phyloP scores from a whole-genome alignment of 2,329 filamentous ascomycete species.

The Claviceps arundinis region DNA sequence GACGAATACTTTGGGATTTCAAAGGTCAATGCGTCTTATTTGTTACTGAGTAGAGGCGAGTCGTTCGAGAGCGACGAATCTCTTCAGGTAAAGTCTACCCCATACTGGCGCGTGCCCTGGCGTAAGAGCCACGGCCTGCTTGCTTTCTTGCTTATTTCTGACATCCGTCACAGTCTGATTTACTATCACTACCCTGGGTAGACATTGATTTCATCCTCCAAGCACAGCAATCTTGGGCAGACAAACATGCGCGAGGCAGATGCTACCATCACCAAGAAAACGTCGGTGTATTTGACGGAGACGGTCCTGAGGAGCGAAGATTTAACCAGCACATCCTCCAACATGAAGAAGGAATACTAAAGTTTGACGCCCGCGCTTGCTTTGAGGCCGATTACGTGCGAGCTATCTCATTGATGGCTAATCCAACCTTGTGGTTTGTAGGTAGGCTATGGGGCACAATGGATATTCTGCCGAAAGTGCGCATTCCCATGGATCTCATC shows the following conservation, averaged over 20 bases:
- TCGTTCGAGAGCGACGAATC: slow-evolving; percentile 21
- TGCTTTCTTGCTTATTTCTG: neutral
- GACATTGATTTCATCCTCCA: slow-evolving; percentile 30
- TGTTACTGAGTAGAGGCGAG: neutral
- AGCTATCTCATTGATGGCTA: too few species aligned
- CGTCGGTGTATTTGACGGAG: too few species aligned
- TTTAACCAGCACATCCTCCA: too few species aligned
- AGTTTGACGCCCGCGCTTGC: too few species aligned
- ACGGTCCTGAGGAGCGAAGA: too few species aligned
- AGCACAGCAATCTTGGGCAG: slow-evolving; percentile 34
- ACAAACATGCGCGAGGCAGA: slow-evolving; percentile 21
- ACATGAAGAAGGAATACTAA: too few species aligned
- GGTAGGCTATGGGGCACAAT: too few species aligned
- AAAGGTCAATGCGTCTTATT: neutral
- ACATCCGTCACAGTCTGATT: slow-evolving; percentile 20
- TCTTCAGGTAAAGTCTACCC: slow-evolving; percentile 28
- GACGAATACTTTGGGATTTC: slow-evolving; percentile 20
- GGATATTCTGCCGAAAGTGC: too few species aligned
- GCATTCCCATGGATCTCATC: too few species aligned
- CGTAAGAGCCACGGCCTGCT: neutral
- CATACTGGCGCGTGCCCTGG: neutral
- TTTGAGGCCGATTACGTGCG: too few species aligned
- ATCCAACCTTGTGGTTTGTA: too few species aligned
- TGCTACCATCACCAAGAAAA: slow-evolving; percentile 18
- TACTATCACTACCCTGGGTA: slow-evolving; percentile 32